These are phyloP conservation scores for Xylaria telfairii DNA, from an alignment of 495 filamentous ascomycete species.

Conservation along the genomic window DNA sequence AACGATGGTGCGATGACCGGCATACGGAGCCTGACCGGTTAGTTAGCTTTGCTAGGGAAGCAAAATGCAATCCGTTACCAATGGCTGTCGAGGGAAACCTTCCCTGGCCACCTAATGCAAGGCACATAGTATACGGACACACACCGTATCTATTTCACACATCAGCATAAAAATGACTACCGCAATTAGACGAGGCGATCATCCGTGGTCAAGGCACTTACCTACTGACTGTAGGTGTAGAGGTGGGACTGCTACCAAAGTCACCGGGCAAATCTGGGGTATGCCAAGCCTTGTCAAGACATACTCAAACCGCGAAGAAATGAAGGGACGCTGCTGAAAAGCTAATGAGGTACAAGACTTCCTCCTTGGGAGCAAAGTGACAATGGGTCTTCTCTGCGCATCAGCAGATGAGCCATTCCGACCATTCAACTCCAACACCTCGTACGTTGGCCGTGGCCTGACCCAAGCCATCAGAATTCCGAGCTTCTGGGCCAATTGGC, in stretches of 20 bases:
- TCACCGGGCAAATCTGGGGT: conserved; percentile 15
- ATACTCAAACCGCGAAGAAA: conserved; percentile 24
- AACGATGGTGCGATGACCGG: neutral
- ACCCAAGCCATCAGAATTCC: neutral
- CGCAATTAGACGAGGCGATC: conserved; percentile 8
- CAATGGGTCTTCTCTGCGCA: neutral
- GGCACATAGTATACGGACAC: neutral
- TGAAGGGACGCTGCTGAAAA: conserved; percentile 15
- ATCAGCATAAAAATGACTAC: neutral
- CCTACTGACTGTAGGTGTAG: conserved; percentile 3
- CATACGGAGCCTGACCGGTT: neutral
- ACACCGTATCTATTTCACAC: neutral
- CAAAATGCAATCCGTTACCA: neutral
- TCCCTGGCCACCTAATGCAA: neutral
- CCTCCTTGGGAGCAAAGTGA: conserved; percentile 1
- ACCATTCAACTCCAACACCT: neutral
- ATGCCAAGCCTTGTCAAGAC: conserved; percentile 23
- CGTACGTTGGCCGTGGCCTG: conserved; percentile 7
- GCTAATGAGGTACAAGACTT: conserved; percentile 2
- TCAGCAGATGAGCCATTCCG: conserved; percentile 9
- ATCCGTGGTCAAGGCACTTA: neutral
- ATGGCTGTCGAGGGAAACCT: neutral
- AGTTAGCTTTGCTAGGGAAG: neutral
- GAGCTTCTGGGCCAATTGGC: neutral
- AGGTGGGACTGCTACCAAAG: neutral